A percentile compares a stretch with the other conserved stretches of the same genome.
Conservation (phyloP, 129 eudicot genomes). For the Chrysanthemum seticuspe region DNA sequence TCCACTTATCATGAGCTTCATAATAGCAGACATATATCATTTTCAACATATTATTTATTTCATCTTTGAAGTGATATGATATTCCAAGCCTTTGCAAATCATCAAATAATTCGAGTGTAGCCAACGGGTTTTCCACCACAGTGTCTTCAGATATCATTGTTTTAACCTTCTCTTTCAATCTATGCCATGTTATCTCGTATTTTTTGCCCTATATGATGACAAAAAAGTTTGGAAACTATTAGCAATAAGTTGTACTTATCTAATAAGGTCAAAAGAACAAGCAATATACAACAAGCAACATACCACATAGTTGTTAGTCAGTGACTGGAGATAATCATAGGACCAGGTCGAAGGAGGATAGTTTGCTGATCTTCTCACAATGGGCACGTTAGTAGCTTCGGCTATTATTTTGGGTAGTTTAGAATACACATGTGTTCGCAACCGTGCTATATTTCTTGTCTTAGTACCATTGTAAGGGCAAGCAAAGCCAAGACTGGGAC, state of each 20-base stretch:
- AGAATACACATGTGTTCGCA: not conserved
- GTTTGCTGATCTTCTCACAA: slow-evolving; percentile 33
- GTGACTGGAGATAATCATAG: slow-evolving; percentile 29
- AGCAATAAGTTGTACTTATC: no score
- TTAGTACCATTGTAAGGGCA: not conserved
- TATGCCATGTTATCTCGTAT: not conserved
- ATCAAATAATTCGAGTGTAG: slow-evolving; percentile 42
- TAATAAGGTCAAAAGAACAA: no score
- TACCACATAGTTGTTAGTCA: not conserved
- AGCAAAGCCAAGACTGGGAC: not conserved
- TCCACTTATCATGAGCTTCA: slow-evolving; percentile 9
- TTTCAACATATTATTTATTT: slow-evolving; percentile 26
- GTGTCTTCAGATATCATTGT: slow-evolving; percentile 16
- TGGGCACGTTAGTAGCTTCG: slow-evolving; percentile 3
- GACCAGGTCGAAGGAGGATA: slow-evolving; percentile 37
- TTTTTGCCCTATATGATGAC: slow-evolving; percentile 27
- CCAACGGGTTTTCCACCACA: slow-evolving; percentile 20
- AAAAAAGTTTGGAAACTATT: not conserved
- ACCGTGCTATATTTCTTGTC: not conserved
- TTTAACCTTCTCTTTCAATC: slow-evolving; percentile 32
- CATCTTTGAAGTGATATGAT: slow-evolving; percentile 41
- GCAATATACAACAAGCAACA: no score
- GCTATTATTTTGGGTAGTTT: not conserved
- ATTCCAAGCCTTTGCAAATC: slow-evolving; percentile 50
- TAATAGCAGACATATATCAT: slow-evolving; percentile 13